Percentiles rank a stretch among this genome's conserved stretches.
Conservation (phyloP, 2,329 filamentous ascomycete genomes). For the Bipolaris bicolor region DNA sequence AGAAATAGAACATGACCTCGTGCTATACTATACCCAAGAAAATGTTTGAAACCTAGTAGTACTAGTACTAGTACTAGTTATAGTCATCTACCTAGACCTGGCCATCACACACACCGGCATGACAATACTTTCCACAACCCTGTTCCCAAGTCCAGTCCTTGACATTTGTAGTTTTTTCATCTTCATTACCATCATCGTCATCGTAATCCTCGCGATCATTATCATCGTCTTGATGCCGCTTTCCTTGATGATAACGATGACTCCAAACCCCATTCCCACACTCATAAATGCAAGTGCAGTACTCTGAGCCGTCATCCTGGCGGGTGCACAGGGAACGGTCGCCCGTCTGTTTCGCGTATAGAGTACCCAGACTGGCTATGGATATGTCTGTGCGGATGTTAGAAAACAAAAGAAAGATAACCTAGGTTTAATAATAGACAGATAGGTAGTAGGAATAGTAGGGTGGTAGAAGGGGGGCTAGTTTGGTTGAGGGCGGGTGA, state of each 20-base stretch:
- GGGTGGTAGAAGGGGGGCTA: not conserved
- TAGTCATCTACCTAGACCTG: not conserved
- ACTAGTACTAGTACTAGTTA: not conserved
- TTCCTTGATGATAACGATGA: not conserved
- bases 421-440: not conserved
- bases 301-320: slow-evolving; percentile 8
- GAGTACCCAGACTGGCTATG: slow-evolving; percentile 16
- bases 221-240: not conserved
- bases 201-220: too few species aligned
- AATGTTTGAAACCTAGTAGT: not conserved
- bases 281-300: slow-evolving; percentile 27
- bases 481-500: not conserved
- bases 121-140: slow-evolving; percentile 26
- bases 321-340: slow-evolving; percentile 19
- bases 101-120: slow-evolving; percentile 23
- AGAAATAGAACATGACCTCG: too few species aligned
- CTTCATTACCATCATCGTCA: too few species aligned
- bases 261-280: slow-evolving; percentile 27
- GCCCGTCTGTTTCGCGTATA: slow-evolving; percentile 20
- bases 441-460: too few species aligned
- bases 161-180: not conserved
- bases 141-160: slow-evolving; percentile 1
- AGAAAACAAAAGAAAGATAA: not conserved
- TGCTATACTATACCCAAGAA: too few species aligned
- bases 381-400: slow-evolving; percentile 13